Evolutionary conservation across 148 eudicot genomes (phyloP), one percentile per base, ranked within the genome.

Genomic region (Arctostaphylos glauca): DNA sequence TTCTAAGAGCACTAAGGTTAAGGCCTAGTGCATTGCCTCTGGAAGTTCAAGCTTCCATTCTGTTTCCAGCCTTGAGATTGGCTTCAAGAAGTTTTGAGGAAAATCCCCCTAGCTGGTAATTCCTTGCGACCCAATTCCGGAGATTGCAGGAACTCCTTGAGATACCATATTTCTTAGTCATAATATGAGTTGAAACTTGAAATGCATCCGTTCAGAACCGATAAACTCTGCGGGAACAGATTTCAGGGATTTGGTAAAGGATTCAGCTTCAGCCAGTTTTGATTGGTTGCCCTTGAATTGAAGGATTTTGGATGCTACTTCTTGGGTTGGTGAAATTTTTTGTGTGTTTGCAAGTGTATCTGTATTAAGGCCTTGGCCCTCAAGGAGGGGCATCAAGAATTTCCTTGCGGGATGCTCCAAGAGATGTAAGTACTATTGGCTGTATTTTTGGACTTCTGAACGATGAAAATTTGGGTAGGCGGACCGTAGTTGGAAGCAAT

Each of bases 31-130:
- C 90, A 49, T 91, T 81, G 21, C 91, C 93, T 82, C 91, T 81
- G 5, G 82, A 74, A 7, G 91, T 89, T 18, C 94, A 92, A 0
- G 90, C 94, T 67, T 90, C 90, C 91, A 91, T 81, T 10, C 84
- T 82, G 66, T 89, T 91, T 7, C 94, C 94, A 5, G 94, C 90
- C 75, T 90, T 90, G 68, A 91, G 88, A 68, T 87, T 90, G 7
- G 92, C 92, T 86, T 91, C 94, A 3, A 91, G 88, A 64, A 90
- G 90, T n/a, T 77, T 86, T 90, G n/a, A 87, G 76, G 89, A 88
- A 88, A 3, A 90, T 84, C 3, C 94, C 91, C 6, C 87, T 82
- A 52, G 77, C 84, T 70, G 91, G 83, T n/a, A 90, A 13, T 78
- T 91, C 94, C 31, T 87, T 90, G 58, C 92, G 90, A 3, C 84